Base-by-base conservation (phyloP, 768 basidiomycete species). In the Austroboletus festivus region DNA sequence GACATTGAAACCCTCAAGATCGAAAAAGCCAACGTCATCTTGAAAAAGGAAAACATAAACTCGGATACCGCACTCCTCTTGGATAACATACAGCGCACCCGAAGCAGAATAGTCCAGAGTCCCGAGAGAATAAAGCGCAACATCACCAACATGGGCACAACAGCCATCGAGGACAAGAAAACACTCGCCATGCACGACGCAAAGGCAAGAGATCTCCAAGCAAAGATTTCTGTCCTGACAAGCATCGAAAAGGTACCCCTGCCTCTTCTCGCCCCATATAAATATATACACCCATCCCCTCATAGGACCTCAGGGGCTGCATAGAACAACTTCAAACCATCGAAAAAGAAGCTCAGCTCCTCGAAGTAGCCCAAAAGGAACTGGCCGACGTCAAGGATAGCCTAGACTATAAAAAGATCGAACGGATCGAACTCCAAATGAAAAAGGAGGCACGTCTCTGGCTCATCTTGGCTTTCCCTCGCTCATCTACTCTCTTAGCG, bases 51-150 rank as follows among this genome's bases (percentile, higher is more conserved):
- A 71, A 73, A 67, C 48, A 71, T 88, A 22, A 80, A 79, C 51
- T 72, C 72, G 2, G 85, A 90, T 42, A 75, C 83, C 10, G 71
- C 78, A 7, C 73, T 75, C 38, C 69, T 83, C 20, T 71, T 77
- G 35, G 84, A 88, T 48, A 72, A 75, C 38, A 83, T 89, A 53
- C 68, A 71, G 12, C 80, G 84, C 37, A 83, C 83, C 0, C 76
- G 81, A 42, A 73, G 81, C 23, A 82, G 92, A 22, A 86, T 96
- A 53, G 92, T 96, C 3, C 89, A 93, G 64, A 93, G 90, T 0
- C 93, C 93, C 0, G 93, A 95, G 40, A 79, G 93, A 38, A 86
- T 95, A 56, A 88, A 85, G 62, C 81, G 84, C 43, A 87, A 82
- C 37, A 95, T 95, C 57, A 68, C 76, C 11, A 73, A 80, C n/a